These are phyloP conservation scores for Mycena sanguinolenta DNA, from an alignment of 768 basidiomycete species.

Conservation along the genomic window DNA sequence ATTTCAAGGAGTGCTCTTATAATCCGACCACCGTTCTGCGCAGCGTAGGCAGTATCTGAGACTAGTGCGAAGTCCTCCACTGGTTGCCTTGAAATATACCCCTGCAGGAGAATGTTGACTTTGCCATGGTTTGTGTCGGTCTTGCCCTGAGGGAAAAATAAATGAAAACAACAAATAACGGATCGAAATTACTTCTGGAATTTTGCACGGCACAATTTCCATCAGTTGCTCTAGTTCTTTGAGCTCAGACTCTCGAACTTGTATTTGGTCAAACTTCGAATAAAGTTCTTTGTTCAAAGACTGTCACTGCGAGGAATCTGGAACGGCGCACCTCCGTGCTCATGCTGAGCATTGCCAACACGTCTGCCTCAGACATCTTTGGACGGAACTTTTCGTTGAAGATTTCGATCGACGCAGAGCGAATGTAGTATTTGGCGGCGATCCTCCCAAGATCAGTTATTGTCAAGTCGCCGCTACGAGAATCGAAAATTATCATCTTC, in stretches of 20 bases:
- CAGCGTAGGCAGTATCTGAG: conserved; percentile 93
- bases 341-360: conserved; percentile 86
- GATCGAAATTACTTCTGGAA: conserved; percentile 66
- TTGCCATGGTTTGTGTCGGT: conserved; percentile 78
- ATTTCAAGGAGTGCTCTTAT: conserved; percentile 95
- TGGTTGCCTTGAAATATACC: conserved; percentile 82
- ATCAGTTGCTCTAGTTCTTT: conserved; percentile 83
- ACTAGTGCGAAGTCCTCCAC: conserved; percentile 96
- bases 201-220: conserved; percentile 81
- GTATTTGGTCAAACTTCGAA: conserved; percentile 91
- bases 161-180: neutral
- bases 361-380: conserved; percentile 94
- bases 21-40: conserved; percentile 96
- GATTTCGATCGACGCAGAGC: conserved; percentile 85
- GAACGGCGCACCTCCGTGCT: conserved; percentile 85
- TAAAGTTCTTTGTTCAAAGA: conserved; percentile 2
- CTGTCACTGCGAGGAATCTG: conserved; percentile 2
- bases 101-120: conserved; percentile 95
- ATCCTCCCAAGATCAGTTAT: conserved; percentile 96
- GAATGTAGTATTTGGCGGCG: conserved; percentile 96
- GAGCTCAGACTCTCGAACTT: conserved; percentile 90
- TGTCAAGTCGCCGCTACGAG: conserved; percentile 66
- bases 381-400: conserved; percentile 85
- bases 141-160: conserved; percentile 65
- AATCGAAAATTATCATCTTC: conserved; percentile 87